These are phyloP conservation scores for Globisporangium irregulare DNA, from an alignment of 352 stramenopile species.

Conservation along the genomic window DNA sequence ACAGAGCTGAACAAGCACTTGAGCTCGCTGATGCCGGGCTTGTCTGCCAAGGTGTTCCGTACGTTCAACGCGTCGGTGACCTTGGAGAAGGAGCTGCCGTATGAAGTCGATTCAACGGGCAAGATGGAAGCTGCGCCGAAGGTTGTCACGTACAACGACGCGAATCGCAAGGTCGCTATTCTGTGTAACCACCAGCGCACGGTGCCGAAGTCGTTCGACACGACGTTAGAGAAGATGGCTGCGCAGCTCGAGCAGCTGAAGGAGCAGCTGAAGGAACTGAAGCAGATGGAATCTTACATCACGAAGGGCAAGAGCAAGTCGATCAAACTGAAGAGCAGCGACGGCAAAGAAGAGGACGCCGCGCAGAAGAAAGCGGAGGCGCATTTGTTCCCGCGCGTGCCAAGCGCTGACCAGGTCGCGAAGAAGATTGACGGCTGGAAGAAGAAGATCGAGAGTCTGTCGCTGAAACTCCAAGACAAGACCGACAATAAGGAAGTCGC, in stretches of 20 bases:
- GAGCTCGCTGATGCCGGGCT: slow-evolving; percentile 97
- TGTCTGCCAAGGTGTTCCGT: slow-evolving; percentile 99
- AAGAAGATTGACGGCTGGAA: slow-evolving; percentile 94
- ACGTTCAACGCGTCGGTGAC: slow-evolving; percentile 99
- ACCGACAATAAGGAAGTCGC: slow-evolving; percentile 99
- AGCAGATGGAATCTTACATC: slow-evolving; percentile 88
- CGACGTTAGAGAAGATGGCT: slow-evolving; percentile 93
- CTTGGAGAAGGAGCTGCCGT: slow-evolving; percentile 95
- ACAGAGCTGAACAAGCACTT: slow-evolving; percentile 98
- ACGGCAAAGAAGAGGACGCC: slow-evolving; percentile 80
- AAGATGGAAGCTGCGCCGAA: slow-evolving; percentile 83
- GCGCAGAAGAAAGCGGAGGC: slow-evolving; percentile 90
- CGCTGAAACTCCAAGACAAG: slow-evolving; percentile 96
- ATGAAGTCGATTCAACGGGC: slow-evolving; percentile 49
- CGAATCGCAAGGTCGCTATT: slow-evolving; percentile 99
- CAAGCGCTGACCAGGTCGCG: slow-evolving; percentile 91
- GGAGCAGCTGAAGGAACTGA: slow-evolving; percentile 94
- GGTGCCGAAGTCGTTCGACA: slow-evolving; percentile 97
- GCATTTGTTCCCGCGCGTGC: slow-evolving; percentile 93
- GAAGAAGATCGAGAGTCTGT: slow-evolving; percentile 91
- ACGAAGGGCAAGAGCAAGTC: slow-evolving; percentile 86
- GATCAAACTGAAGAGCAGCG: slow-evolving; percentile 90
- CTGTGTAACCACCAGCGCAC: slow-evolving; percentile 99
- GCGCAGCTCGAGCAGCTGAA: slow-evolving; percentile 92
- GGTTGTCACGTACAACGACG: slow-evolving; percentile 99